Evolutionary conservation across 2,329 filamentous ascomycete species (phyloP).

Genomic region (Pseudogymnoascus sp.): DNA sequence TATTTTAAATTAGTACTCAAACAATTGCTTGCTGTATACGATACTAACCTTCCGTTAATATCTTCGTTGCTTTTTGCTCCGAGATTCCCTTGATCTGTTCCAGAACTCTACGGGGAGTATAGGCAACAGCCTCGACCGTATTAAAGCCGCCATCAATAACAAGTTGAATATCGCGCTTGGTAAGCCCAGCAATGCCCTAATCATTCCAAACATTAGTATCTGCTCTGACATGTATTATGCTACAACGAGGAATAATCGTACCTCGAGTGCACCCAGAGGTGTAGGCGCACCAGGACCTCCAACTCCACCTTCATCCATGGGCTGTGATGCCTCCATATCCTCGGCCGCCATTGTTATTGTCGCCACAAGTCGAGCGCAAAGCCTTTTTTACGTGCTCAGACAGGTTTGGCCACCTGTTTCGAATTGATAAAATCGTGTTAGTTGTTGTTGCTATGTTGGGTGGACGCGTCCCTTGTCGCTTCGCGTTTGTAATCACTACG

Average conservation of each 20-base stretch:
- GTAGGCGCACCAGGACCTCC: constrained; percentile 90
- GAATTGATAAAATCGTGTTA: not conserved
- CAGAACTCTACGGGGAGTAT: constrained; percentile 72
- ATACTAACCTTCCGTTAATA: constrained; percentile 71
- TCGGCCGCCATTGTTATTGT: constrained; percentile 23
- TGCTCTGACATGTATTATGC: not conserved
- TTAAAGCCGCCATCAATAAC: constrained; percentile 88
- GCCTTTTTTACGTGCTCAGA: not conserved
- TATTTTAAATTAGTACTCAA: constrained; percentile 29
- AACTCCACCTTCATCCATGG: constrained; percentile 63
- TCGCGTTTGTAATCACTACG: constrained; percentile 6
- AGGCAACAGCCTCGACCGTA: constrained; percentile 92
- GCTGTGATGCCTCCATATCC: constrained; percentile 52
- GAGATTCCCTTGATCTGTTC: constrained; percentile 98
- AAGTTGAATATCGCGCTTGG: constrained; percentile 91
- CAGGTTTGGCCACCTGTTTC: not conserved
- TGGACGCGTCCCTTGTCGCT: constrained; percentile 2
- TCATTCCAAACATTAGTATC: constrained; percentile 3
- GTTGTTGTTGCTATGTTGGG: not conserved
- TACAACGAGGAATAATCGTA: constrained; percentile 31
- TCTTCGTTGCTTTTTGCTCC: constrained; percentile 88
- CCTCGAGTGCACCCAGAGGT: constrained; percentile 76
- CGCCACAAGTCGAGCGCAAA: not conserved
- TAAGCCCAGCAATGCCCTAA: constrained; percentile 81
- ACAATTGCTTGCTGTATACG: not conserved